Conservation (phyloP, 345 rosid genomes). For the Eucalyptus coolabah region DNA sequence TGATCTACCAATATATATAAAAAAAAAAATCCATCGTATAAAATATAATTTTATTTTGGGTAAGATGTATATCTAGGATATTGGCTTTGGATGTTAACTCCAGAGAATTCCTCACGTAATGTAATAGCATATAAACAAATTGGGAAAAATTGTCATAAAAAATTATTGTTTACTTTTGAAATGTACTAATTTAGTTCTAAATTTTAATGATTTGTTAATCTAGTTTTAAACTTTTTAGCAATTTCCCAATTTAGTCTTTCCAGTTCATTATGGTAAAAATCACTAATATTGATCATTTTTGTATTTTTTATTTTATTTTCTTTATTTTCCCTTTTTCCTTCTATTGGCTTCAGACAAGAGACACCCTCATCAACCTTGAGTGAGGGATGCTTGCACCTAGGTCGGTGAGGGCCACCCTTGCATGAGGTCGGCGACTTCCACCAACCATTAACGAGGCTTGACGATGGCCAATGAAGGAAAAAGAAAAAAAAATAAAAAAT, state of each 20-base stretch:
- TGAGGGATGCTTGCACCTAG: not conserved
- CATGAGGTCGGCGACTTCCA: not conserved
- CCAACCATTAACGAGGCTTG: not conserved
- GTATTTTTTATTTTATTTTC: too few relatives aligned
- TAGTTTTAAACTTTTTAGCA: too few relatives aligned
- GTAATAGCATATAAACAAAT: too few relatives aligned
- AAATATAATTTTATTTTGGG: not conserved
- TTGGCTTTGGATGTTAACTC: not conserved
- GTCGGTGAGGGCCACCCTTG: not conserved
- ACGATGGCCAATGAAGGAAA: not conserved
- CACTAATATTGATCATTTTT: not conserved
- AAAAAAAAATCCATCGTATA: too few relatives aligned
- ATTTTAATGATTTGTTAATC: too few relatives aligned
- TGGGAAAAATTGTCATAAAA: not conserved
- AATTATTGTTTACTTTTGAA: too few relatives aligned
- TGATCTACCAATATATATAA: not conserved
- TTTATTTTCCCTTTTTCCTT: too few relatives aligned
- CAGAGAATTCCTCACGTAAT: too few relatives aligned
- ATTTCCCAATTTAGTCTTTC: too few relatives aligned
- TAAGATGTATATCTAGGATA: not conserved
- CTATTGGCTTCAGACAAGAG: accelerated
- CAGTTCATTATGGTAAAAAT: too few relatives aligned
- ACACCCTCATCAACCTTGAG: not conserved
- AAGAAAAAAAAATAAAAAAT: too few relatives aligned
- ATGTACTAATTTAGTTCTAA: too few relatives aligned